phyloP scores from a whole-genome alignment of 2,329 filamentous ascomycete species.

The Aureobasidium sp. region DNA sequence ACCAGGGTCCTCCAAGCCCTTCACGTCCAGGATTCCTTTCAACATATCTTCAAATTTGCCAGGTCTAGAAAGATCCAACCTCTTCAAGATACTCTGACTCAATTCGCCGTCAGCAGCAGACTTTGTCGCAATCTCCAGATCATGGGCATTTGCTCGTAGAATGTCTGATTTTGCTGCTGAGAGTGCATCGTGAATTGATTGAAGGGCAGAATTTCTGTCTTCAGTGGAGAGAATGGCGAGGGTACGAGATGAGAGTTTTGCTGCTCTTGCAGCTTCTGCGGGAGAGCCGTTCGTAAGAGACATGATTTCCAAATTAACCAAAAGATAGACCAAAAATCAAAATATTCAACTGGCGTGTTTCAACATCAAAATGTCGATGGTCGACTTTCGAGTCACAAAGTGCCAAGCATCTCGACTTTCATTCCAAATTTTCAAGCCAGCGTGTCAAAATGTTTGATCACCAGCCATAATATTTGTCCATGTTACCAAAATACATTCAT shows the following conservation, averaged over 20 bases:
- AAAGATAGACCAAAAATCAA: background rate
- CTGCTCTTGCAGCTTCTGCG: slow-evolving; percentile 66
- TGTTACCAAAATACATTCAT: background rate
- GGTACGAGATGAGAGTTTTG: slow-evolving; percentile 72
- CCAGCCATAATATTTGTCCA: background rate
- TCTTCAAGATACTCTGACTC: slow-evolving; percentile 75
- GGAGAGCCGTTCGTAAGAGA: slow-evolving; percentile 83
- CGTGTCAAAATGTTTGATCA: background rate
- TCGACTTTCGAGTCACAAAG: slow-evolving; percentile 8
- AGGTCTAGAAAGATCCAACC: slow-evolving; percentile 75
- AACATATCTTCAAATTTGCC: slow-evolving; percentile 99
- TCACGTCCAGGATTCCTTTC: slow-evolving; percentile 85
- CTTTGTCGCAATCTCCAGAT: slow-evolving; percentile 66
- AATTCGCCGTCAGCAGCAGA: slow-evolving; percentile 70
- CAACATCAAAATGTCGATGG: background rate
- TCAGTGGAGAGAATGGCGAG: slow-evolving; percentile 71
- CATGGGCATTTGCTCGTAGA: slow-evolving; percentile 76
- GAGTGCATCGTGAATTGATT: slow-evolving; percentile 74
- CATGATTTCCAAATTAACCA: slow-evolving; percentile 47
- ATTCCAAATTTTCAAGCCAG: background rate
- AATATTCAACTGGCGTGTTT: background rate
- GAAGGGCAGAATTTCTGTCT: slow-evolving; percentile 78
- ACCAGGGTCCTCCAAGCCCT: slow-evolving; percentile 78
- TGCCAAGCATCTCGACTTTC: slow-evolving; percentile 11
- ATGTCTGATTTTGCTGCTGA: slow-evolving; percentile 63